phyloP scores from a whole-genome alignment of 768 basidiomycete species.

The Glaciozyma antarctica region DNA sequence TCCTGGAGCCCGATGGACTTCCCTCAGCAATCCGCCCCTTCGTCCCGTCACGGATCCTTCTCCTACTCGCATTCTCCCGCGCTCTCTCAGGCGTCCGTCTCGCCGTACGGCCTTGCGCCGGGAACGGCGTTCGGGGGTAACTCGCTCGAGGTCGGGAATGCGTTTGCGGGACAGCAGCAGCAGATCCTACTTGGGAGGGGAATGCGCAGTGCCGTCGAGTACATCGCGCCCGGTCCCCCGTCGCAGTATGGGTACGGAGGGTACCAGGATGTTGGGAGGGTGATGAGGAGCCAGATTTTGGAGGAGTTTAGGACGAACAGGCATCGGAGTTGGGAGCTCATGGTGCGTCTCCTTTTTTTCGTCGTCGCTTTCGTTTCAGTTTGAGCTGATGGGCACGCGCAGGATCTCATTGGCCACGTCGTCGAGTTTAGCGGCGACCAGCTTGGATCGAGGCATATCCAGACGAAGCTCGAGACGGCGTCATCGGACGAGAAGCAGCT shows the following conservation, averaged over 20 bases:
- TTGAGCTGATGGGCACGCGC: neutral
- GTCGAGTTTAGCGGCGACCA: slow-evolving; percentile 91
- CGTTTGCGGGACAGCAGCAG: slow-evolving; percentile 28
- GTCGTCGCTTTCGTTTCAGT: slow-evolving; percentile 15
- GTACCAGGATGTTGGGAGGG: slow-evolving; percentile 10
- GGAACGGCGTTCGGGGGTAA: neutral
- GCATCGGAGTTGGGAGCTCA: slow-evolving; percentile 67
- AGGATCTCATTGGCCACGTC: slow-evolving; percentile 79
- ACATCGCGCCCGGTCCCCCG: slow-evolving; percentile 23
- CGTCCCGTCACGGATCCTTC: slow-evolving; percentile 28
- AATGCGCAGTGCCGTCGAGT: slow-evolving; percentile 19
- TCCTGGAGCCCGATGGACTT: slow-evolving; percentile 6
- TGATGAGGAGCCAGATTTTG: slow-evolving; percentile 59
- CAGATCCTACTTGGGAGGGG: slow-evolving; percentile 28
- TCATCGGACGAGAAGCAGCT: slow-evolving; percentile 65
- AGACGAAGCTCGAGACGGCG: slow-evolving; percentile 69
- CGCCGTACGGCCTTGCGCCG: slow-evolving; percentile 4
- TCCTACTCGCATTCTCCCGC: slow-evolving; percentile 16
- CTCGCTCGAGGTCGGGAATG: neutral
- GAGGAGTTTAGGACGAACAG: slow-evolving; percentile 80
- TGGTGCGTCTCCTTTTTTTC: slow-evolving; percentile 45
- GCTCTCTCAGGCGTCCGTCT: slow-evolving; percentile 2
- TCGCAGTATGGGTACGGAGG: neutral
- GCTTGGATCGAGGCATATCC: slow-evolving; percentile 96
- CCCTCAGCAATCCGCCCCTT: slow-evolving; percentile 7